These are phyloP conservation scores for Rhodotorula sp. DNA, from an alignment of 1,284 basidiomycete species.

Conservation along the genomic window DNA sequence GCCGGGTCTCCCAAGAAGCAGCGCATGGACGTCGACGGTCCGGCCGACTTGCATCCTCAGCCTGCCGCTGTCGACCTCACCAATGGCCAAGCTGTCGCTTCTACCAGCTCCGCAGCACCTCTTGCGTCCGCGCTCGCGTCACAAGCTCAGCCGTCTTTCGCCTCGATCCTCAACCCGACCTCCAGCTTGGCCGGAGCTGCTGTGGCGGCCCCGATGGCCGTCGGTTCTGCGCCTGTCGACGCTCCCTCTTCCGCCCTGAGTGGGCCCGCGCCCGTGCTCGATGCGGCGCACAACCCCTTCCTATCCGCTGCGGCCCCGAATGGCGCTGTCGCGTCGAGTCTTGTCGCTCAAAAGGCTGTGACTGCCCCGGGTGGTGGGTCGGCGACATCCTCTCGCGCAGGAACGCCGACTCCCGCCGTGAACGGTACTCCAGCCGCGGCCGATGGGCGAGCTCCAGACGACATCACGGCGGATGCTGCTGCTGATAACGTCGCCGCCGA, in stretches of 20 bases:
- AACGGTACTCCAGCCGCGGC: not conserved
- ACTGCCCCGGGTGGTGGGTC: not conserved
- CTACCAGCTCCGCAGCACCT: not conserved
- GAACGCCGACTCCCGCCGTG: constrained; percentile 10
- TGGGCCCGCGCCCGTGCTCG: not conserved
- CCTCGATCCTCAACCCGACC: constrained; percentile 33
- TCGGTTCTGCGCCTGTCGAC: constrained; percentile 17
- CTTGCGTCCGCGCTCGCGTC: not conserved
- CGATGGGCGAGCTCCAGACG: not conserved
- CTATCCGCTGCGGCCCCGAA: not conserved
- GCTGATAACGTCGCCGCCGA: not conserved
- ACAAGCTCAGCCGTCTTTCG: not conserved
- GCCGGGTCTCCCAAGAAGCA: constrained; percentile 17
- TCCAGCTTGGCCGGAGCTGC: not conserved
- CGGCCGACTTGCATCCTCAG: constrained; percentile 7
- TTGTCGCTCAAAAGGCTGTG: not conserved
- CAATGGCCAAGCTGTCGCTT: constrained; percentile 15
- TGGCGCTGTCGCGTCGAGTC: not conserved
- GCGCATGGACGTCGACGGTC: constrained; percentile 14
- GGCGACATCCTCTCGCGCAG: not conserved
- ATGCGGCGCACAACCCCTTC: constrained; percentile 1
- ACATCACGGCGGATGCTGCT: not conserved
- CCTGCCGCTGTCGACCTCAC: not conserved
- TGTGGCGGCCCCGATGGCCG: constrained; percentile 27
- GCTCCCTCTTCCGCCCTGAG: constrained; percentile 9